Evolutionary conservation across 1,284 basidiomycete species (phyloP), one percentile per base, ranked within the genome.

Genomic region (Hemileia vastatrix): DNA sequence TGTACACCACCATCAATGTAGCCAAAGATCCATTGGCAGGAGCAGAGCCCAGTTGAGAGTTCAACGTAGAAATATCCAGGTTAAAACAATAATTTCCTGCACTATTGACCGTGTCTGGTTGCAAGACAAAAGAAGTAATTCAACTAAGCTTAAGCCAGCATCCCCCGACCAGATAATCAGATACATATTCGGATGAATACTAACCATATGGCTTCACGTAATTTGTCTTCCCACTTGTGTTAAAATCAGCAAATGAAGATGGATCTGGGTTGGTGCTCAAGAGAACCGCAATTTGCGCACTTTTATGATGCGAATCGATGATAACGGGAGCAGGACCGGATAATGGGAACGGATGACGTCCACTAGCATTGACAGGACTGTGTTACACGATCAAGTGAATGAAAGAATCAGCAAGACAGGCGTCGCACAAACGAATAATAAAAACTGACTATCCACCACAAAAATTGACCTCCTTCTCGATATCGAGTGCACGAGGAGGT

Each of bases 331-430:
- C 80, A 9, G 82, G 81, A 33, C 78, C 78, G 24, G 71, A 78
- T 31, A 88, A 77, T 4, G 87, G 86, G 77, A 86, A 88, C 4
- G 77, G 74, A 18, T 82, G 82, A 32, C 86, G 81, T 66, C 81
- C 80, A 31, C 73, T 68, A 13, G 78, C 77, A 9, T 70, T 64
- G 1, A 77, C 65, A 50, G 64, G 53, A 33, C 18, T 6, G 21
- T 49, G 58, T 27, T 64, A 58, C 44, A 59, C 63, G 50, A 48
- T 58, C 63, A 56, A 64, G 9, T 59, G 44, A 5, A 58, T 43
- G 43, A 64, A 64, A 8, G 57, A 56, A 31, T 64, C 63, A 53
- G 58, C 50, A n/a, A 33, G 52, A 36, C 51, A 21, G 15, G 18
- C 27, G 55, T 40, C 18, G 45, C 51, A 33, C 21, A 32, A 43